phyloP scores from a whole-genome alignment of 805 yeast species.

The Ogataea minuta region DNA sequence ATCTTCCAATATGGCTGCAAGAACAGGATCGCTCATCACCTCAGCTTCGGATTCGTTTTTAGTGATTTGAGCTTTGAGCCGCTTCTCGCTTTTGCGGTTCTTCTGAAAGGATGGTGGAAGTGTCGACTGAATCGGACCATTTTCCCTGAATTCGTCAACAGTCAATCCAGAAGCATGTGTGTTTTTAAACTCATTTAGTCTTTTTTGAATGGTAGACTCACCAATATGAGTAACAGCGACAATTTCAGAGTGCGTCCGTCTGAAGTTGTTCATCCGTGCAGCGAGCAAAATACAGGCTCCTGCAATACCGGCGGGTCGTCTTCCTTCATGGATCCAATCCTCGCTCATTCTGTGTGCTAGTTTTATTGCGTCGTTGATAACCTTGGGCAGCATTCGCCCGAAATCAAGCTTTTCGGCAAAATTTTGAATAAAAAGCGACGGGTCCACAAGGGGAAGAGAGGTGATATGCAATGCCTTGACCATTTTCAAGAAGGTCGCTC shows the following conservation, averaged over 20 bases:
- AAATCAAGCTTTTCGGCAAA: constrained; percentile 86
- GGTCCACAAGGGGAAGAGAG: constrained; percentile 85
- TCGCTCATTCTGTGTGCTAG: constrained; percentile 87
- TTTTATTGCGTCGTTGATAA: constrained; percentile 81
- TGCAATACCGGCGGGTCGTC: constrained; percentile 98
- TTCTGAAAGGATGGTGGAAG: constrained; percentile 82
- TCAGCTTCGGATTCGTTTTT: constrained; percentile 41
- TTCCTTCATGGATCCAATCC: constrained; percentile 96
- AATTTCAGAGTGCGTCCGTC: constrained; percentile 89
- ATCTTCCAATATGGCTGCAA: constrained; percentile 43
- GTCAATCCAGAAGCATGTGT: constrained; percentile 75
- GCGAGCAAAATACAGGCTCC: constrained; percentile 94
- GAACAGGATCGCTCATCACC: constrained; percentile 40
- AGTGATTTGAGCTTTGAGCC: constrained; percentile 26
- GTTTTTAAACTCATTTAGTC: constrained; percentile 82
- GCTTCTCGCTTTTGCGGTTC: constrained; percentile 52
- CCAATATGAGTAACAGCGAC: constrained; percentile 96
- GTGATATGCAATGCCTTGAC: constrained; percentile 81
- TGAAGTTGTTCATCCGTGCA: constrained; percentile 92
- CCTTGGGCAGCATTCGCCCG: constrained; percentile 69
- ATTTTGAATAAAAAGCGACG: constrained; percentile 89
- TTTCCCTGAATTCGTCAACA: constrained; percentile 63
- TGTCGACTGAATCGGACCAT: constrained; percentile 43
- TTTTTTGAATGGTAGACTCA: constrained; percentile 85
- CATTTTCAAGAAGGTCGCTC: constrained; percentile 92